These are phyloP conservation scores for Hyphopichia buzzinii DNA, from an alignment of 1,139 yeast species.

Conservation along the genomic window DNA sequence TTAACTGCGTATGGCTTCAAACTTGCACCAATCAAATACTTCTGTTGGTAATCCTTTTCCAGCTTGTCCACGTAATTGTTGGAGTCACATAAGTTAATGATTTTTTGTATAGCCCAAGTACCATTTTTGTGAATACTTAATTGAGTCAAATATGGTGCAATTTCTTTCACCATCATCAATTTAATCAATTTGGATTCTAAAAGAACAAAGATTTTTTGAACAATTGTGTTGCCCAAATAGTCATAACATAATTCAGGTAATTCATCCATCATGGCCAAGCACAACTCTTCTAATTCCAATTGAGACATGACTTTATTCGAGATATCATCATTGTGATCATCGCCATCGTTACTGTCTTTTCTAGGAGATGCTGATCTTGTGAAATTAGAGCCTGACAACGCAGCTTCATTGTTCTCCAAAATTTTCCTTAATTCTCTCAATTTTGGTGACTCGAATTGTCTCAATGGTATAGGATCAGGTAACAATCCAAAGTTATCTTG, in stretches of 20 bases:
- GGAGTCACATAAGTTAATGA: slow-evolving; percentile 69
- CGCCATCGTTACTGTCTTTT: slow-evolving; percentile 3
- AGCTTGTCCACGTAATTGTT: slow-evolving; percentile 17
- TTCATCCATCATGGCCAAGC: slow-evolving; percentile 83
- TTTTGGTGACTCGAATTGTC: slow-evolving; percentile 87
- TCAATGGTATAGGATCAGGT: slow-evolving; percentile 59
- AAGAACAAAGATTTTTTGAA: slow-evolving; percentile 80
- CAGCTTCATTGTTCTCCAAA: slow-evolving; percentile 45
- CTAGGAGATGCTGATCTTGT: not conserved
- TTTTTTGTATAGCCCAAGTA: slow-evolving; percentile 98
- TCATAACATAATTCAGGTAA: slow-evolving; percentile 90
- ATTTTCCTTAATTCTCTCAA: slow-evolving; percentile 58
- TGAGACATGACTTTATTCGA: slow-evolving; percentile 24
- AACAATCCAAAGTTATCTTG: slow-evolving; percentile 61
- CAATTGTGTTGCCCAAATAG: slow-evolving; percentile 92
- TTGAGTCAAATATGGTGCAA: slow-evolving; percentile 81
- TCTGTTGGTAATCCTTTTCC: slow-evolving; percentile 55
- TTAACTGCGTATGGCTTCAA: slow-evolving; percentile 82
- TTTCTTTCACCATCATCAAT: slow-evolving; percentile 75
- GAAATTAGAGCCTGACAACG: slow-evolving; percentile 6
- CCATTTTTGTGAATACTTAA: slow-evolving; percentile 97
- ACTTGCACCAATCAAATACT: slow-evolving; percentile 63
- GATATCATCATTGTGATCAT: slow-evolving; percentile 10
- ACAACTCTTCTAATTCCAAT: slow-evolving; percentile 75
- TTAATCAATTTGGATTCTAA: slow-evolving; percentile 67